phyloP scores from a whole-genome alignment of 2,329 filamentous ascomycete species.

The Eutypa lata region DNA sequence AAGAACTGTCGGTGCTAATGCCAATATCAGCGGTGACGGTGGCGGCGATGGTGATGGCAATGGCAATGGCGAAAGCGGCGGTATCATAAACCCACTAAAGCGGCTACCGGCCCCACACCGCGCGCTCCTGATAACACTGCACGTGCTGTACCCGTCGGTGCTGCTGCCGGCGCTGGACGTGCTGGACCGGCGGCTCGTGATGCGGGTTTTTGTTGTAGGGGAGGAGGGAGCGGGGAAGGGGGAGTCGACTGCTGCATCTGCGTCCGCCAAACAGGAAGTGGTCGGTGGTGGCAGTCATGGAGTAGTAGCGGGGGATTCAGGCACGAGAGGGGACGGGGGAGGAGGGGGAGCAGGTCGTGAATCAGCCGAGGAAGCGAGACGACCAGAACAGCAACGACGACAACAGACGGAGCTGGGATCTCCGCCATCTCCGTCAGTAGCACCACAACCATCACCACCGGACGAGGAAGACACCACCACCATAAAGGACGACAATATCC shows the following conservation, averaged over 20 bases:
- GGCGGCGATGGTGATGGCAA: constrained; percentile 7
- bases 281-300: background rate
- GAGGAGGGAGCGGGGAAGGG: background rate
- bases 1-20: constrained; percentile 1
- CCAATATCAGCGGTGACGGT: background rate
- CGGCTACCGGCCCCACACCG: constrained; percentile 37
- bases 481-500: no score
- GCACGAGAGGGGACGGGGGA: no score
- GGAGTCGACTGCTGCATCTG: background rate
- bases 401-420: background rate
- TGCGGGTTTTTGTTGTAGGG: constrained; percentile 41
- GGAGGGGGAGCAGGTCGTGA: no score
- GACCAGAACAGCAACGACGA: no score
- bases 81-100: constrained; percentile 31
- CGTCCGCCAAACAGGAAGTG: background rate
- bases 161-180: constrained; percentile 84
- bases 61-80: constrained; percentile 9
- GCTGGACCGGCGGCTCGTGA: constrained; percentile 74
- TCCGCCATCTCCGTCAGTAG: no score
- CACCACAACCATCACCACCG: no score
- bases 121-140: constrained; percentile 70
- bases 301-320: background rate
- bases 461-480: no score
- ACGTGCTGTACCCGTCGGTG: constrained; percentile 78
- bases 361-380: background rate